Conservation (phyloP, 2,329 filamentous ascomycete genomes). For the Tolypocladium sp. region DNA sequence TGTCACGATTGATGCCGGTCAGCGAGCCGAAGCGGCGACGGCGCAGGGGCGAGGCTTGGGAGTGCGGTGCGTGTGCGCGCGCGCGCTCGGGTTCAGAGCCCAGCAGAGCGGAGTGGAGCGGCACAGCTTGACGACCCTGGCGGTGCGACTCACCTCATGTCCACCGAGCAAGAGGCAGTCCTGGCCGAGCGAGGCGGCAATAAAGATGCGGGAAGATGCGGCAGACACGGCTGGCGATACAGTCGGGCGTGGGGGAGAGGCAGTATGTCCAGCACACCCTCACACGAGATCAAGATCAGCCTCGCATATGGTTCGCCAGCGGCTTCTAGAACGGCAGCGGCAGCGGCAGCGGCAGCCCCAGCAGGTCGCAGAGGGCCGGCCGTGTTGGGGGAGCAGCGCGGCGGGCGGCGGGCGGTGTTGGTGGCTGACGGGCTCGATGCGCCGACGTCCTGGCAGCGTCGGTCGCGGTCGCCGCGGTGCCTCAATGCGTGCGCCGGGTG, state of each 20-base stretch:
- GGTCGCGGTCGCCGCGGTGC: not conserved
- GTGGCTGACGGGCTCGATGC: not conserved
- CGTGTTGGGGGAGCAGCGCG: not conserved
- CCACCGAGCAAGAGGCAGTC: not conserved
- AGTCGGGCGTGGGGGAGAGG: slow-evolving; percentile 1
- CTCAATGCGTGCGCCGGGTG: not conserved
- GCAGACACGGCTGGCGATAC: not conserved
- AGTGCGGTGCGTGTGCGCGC: not conserved
- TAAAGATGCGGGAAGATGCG: not conserved
- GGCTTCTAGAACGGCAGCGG: slow-evolving; percentile 1
- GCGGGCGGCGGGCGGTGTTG: not conserved
- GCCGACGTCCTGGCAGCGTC: not conserved
- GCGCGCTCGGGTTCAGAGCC: not conserved
- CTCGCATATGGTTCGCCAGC: slow-evolving; percentile 4
- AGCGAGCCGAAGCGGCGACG: slow-evolving; percentile 4
- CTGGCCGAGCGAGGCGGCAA: not conserved
- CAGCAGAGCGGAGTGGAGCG: not conserved
- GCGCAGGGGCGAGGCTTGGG: not conserved
- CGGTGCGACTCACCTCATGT: not conserved
- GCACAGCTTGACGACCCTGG: not conserved
- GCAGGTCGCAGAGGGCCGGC: not conserved
- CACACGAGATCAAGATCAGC: slow-evolving; percentile 3
- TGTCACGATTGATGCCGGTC: slow-evolving; percentile 22
- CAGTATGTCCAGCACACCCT: slow-evolving; percentile 3
- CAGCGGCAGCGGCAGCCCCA: not conserved